phyloP scores from a whole-genome alignment of 192 early-diverging fungal species.

The Backusella tarrabulga region DNA sequence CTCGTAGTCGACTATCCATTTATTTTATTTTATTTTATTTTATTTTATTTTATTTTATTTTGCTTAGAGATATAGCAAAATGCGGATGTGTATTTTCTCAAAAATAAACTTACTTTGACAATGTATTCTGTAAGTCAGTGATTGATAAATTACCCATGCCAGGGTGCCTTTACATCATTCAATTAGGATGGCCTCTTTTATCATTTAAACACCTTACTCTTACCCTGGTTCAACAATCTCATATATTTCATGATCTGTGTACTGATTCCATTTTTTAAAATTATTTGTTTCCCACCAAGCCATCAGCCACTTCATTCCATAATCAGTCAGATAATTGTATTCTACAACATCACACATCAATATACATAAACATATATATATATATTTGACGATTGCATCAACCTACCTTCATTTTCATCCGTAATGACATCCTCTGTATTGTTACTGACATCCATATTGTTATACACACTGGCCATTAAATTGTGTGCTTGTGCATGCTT shows the following conservation, averaged over 20 bases:
- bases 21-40: neutral
- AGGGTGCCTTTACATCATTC: constrained; percentile 31
- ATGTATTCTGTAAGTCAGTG: constrained; percentile 45
- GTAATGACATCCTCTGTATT: constrained; percentile 27
- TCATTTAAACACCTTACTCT: neutral
- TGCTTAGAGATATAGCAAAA: no score
- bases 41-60: no score
- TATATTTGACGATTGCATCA: no score
- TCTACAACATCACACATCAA: constrained; percentile 20
- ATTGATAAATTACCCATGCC: constrained; percentile 53
- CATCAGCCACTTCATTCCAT: constrained; percentile 58
- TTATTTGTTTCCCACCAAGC: constrained; percentile 68
- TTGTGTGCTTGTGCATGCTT: constrained; percentile 52
- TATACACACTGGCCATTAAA: constrained; percentile 17
- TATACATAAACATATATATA: neutral
- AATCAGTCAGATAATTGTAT: constrained; percentile 62
- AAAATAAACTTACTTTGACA: constrained; percentile 46
- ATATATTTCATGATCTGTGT: constrained; percentile 55
- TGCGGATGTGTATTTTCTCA: no score
- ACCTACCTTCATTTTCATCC: constrained; percentile 34
- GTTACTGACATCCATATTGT: constrained; percentile 1
- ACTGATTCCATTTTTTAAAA: constrained; percentile 65
- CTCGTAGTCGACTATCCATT: constrained; percentile 42
- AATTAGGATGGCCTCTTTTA: neutral
- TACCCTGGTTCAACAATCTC: constrained; percentile 58